phyloP scores from a whole-genome alignment of 176 grass and related monocot genomes.

The Bolboschoenus planiculmis region DNA sequence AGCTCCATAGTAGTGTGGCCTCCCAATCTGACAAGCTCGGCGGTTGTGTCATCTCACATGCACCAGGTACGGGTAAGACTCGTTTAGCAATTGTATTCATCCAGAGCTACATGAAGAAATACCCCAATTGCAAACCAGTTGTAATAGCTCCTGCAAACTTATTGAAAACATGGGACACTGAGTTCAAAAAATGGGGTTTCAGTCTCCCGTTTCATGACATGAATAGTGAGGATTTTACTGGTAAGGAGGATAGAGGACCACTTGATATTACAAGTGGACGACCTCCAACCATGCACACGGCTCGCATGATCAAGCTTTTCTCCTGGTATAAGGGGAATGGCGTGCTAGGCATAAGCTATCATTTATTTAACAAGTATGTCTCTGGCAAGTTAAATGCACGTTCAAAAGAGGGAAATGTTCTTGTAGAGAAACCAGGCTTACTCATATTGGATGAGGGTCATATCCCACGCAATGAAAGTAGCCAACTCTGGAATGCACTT shows the following conservation, averaged over 20 bases:
- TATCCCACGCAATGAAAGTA: constrained; percentile 55
- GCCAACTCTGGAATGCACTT: constrained; percentile 51
- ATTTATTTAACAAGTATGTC: constrained; percentile 36
- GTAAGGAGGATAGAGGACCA: constrained; percentile 37
- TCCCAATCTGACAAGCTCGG: constrained; percentile 30
- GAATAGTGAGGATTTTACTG: constrained; percentile 40
- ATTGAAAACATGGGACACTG: constrained; percentile 58
- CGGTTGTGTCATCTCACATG: constrained; percentile 95
- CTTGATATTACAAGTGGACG: constrained; percentile 15
- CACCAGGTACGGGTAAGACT: constrained; percentile 86
- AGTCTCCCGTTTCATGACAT: constrained; percentile 66
- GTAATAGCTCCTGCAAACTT: constrained; percentile 64
- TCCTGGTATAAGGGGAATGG: constrained; percentile 59
- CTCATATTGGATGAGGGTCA: constrained; percentile 84
- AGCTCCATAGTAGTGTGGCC: constrained; percentile 14
- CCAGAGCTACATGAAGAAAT: constrained; percentile 60
- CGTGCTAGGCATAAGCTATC: constrained; percentile 77
- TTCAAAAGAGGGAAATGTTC: constrained; percentile 21
- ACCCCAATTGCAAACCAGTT: constrained; percentile 46
- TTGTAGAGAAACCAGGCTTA: constrained; percentile 51
- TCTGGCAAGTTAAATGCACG: constrained; percentile 14
- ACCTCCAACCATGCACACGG: constrained; percentile 5
- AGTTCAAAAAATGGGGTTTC: constrained; percentile 70
- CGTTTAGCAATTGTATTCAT: constrained; percentile 68
- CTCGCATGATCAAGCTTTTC: constrained; percentile 32